Evolutionary conservation across 78 protist genomes (phyloP).

Genomic region (Bodo saltans): DNA sequence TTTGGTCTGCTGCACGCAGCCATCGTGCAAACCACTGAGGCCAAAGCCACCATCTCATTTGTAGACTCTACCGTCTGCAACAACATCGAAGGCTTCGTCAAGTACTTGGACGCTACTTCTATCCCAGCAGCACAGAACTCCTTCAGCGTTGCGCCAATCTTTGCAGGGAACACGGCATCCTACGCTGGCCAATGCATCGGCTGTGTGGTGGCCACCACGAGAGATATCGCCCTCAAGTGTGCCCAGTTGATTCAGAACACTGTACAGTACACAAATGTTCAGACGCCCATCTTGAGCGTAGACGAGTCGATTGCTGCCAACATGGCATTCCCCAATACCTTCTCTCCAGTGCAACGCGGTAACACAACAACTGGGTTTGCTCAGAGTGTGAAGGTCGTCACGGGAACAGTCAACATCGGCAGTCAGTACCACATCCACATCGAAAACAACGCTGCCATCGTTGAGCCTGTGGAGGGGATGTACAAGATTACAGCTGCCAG

Average conservation of each 20-base stretch:
- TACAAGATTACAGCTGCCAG: slow-evolving; percentile 51
- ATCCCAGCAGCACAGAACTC: slow-evolving; percentile 32
- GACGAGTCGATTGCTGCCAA: slow-evolving; percentile 71
- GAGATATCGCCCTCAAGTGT: slow-evolving; percentile 48
- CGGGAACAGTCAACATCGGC: slow-evolving; percentile 56
- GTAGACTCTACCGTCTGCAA: slow-evolving; percentile 42
- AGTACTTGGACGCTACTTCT: slow-evolving; percentile 28
- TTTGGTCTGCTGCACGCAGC: slow-evolving; percentile 46
- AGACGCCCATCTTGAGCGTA: slow-evolving; percentile 60
- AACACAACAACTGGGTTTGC: slow-evolving; percentile 46
- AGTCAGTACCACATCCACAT: slow-evolving; percentile 95
- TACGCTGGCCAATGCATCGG: slow-evolving; percentile 70
- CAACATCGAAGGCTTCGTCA: slow-evolving; percentile 24
- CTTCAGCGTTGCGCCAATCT: slow-evolving; percentile 66
- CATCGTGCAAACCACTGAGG: slow-evolving; percentile 43
- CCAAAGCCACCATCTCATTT: slow-evolving; percentile 46
- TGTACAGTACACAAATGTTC: slow-evolving; percentile 68
- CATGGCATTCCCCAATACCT: slow-evolving; percentile 19
- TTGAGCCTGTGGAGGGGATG: slow-evolving; percentile 69
- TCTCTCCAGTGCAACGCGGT: slow-evolving; percentile 49
- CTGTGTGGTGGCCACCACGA: slow-evolving; percentile 69
- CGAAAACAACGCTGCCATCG: slow-evolving; percentile 76
- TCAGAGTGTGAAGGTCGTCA: slow-evolving; percentile 40
- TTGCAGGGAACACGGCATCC: slow-evolving; percentile 42
- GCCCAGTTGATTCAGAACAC: slow-evolving; percentile 47